These are phyloP conservation scores for Tolypocladium amazonense DNA, from an alignment of 2,329 filamentous ascomycete species.

Conservation along the genomic window DNA sequence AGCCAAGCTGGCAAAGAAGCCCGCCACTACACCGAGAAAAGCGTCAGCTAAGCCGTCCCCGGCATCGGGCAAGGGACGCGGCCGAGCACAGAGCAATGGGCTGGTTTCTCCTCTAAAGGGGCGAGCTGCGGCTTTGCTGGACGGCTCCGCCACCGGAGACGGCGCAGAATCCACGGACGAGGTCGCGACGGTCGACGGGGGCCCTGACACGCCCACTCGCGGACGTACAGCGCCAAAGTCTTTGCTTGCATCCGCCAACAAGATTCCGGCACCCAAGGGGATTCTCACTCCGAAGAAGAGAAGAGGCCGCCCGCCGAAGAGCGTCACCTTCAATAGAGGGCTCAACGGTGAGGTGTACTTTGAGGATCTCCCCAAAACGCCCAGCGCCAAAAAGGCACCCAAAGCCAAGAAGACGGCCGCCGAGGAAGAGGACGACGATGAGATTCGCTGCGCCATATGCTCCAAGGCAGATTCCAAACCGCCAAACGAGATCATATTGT, in stretches of 20 bases:
- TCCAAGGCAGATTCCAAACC: constrained; percentile 43
- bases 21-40: constrained; percentile 9
- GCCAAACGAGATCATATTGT: constrained; percentile 53
- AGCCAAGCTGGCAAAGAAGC: constrained; percentile 2
- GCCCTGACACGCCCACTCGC: constrained; percentile 2
- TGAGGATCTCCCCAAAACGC: constrained; percentile 36
- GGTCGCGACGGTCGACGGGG: not conserved
- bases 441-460: constrained; percentile 48
- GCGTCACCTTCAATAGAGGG: constrained; percentile 37
- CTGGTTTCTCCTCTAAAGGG: not conserved
- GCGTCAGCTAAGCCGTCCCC: not conserved
- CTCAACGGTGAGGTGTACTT: constrained; percentile 36
- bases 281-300: constrained; percentile 46
- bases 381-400: constrained; percentile 15
- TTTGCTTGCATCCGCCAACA: constrained; percentile 1
- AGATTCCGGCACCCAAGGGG: constrained; percentile 32
- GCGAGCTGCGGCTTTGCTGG: not conserved
- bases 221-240: not conserved
- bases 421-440: constrained; percentile 29
- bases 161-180: not conserved
- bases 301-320: constrained; percentile 35
- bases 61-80: not conserved
- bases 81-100: not conserved
- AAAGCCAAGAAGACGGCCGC: constrained; percentile 15
- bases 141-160: not conserved